Evolutionary conservation across 768 basidiomycete genomes (phyloP).

Genomic region (Trametes punicea): DNA sequence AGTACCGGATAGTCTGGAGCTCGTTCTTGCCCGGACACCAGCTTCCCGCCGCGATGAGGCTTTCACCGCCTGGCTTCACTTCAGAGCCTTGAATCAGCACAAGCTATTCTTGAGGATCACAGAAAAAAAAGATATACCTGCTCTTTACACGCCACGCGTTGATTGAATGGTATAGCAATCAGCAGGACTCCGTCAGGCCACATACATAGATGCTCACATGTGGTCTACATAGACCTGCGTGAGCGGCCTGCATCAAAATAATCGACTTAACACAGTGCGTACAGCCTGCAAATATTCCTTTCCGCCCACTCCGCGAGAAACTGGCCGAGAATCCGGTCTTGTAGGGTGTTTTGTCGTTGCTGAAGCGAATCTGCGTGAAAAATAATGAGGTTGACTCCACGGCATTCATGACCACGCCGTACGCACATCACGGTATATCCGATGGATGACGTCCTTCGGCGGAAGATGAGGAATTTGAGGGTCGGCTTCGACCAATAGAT

Average conservation of each 20-base stretch:
- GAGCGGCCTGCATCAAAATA: no score
- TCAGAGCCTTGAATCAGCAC: no score
- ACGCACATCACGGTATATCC: constrained; percentile 88
- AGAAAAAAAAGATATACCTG: constrained; percentile 27
- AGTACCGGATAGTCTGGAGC: constrained; percentile 64
- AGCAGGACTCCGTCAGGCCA: neutral
- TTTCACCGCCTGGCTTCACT: constrained; percentile 69
- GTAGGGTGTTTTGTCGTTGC: constrained; percentile 95
- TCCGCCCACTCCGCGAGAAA: constrained; percentile 85
- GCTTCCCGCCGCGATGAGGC: constrained; percentile 72
- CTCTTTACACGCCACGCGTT: neutral
- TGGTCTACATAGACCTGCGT: no score
- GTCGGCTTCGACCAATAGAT: constrained; percentile 68
- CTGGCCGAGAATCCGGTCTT: constrained; percentile 78
- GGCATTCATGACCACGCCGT: no score
- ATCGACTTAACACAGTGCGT: constrained; percentile 31
- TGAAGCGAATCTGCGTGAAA: constrained; percentile 71
- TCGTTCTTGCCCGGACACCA: constrained; percentile 82
- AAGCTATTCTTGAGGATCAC: neutral
- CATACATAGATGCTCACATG: constrained; percentile 41
- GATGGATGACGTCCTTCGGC: constrained; percentile 85
- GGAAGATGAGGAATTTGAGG: constrained; percentile 84
- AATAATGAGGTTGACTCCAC: neutral
- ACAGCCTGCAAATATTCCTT: constrained; percentile 89
- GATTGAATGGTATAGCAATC: neutral